A percentile compares a stretch with the other conserved stretches of the same genome.
These are phyloP conservation scores for Epichloe hybrida DNA, from an alignment of 2,329 filamentous ascomycete species.

Conservation along the genomic window DNA sequence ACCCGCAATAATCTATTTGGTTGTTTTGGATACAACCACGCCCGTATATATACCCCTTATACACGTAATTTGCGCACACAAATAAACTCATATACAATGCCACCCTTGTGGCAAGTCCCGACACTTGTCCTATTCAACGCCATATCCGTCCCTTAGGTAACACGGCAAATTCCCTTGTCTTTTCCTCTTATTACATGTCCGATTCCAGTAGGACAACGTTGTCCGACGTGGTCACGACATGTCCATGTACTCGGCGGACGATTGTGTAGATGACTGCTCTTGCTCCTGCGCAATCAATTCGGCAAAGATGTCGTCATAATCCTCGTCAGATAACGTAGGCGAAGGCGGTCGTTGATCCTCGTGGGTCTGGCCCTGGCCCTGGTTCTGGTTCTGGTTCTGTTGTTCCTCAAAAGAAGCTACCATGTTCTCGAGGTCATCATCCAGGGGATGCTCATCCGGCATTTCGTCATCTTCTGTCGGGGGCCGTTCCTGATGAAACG, in stretches of 20 bases:
- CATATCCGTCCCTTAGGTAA: neutral
- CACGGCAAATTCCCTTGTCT: conserved; percentile 4
- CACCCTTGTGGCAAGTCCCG: neutral
- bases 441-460: conserved; percentile 40
- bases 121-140: neutral
- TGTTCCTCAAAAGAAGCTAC: conserved; percentile 31
- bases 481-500: conserved; percentile 16
- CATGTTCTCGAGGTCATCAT: conserved; percentile 44
- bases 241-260: conserved; percentile 31
- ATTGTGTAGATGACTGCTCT: conserved; percentile 5
- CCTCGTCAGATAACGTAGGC: conserved; percentile 36
- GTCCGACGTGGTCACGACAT: conserved; percentile 14
- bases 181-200: neutral
- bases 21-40: conserved; percentile 10
- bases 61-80: conserved; percentile 2
- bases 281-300: conserved; percentile 22
- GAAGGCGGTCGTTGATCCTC: conserved; percentile 18
- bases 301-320: conserved; percentile 49
- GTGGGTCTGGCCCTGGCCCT: conserved; percentile 7
- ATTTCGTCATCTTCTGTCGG: conserved; percentile 27
- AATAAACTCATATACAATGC: neutral
- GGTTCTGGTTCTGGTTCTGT: conserved; percentile 4
- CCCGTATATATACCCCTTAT: conserved; percentile 15
- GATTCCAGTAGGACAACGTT: neutral
- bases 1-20: conserved; percentile 37